A percentile compares a stretch with the other conserved stretches of the same genome.
Conservation (phyloP, 768 basidiomycete genomes). For the Tricholoma sp. region DNA sequence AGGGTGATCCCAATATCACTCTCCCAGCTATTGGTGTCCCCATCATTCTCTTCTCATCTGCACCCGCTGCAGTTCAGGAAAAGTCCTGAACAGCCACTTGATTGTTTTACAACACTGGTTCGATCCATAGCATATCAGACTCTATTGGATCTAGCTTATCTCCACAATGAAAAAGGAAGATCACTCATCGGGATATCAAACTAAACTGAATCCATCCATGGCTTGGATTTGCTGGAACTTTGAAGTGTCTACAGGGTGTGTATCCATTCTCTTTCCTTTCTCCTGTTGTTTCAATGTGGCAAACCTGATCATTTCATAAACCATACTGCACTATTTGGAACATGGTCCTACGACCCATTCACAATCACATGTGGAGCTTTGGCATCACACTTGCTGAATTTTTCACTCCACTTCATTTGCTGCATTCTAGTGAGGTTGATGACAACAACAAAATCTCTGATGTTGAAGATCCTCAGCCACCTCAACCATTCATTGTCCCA, state of each 20-base stretch:
- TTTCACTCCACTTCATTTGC: conserved; percentile 60
- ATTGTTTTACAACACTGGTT: too few relatives aligned
- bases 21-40: conserved; percentile 41
- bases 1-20: too few relatives aligned
- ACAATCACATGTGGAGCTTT: conserved; percentile 77
- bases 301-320: conserved; percentile 32
- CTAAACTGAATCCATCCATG: conserved; percentile 36
- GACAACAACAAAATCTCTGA: conserved; percentile 14
- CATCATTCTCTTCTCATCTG: conserved; percentile 42
- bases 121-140: conserved; percentile 68
- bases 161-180: too few relatives aligned
- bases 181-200: conserved; percentile 88
- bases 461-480: too few relatives aligned
- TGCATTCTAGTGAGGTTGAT: conserved; percentile 33
- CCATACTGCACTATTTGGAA: conserved; percentile 78
- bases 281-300: too few relatives aligned
- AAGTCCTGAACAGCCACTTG: too few relatives aligned
- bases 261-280: too few relatives aligned
- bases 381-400: conserved; percentile 75
- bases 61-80: too few relatives aligned
- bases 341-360: conserved; percentile 60
- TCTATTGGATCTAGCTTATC: conserved; percentile 57
- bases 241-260: too few relatives aligned
- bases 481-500: conserved; percentile 40
- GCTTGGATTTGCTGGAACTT: conserved; percentile 19